phyloP scores from a whole-genome alignment of 2,329 filamentous ascomycete genomes.

The Venturia oleaginea region DNA sequence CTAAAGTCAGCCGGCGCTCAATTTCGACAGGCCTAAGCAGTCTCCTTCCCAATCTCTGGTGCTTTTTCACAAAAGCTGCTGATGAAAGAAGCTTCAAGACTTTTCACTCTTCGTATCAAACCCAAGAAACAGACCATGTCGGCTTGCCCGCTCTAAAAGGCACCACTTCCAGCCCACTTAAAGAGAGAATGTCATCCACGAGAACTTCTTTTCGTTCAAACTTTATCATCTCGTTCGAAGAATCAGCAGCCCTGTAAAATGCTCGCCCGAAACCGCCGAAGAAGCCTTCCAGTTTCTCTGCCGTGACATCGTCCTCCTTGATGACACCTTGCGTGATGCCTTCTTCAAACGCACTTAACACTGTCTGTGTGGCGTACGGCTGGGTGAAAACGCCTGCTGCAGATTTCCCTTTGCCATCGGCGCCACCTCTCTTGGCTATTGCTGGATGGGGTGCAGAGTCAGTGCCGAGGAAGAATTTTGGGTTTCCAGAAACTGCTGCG shows the following conservation, averaged over 20 bases:
- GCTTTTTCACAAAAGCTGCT: no score
- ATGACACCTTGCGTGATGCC: slow-evolving; percentile 48
- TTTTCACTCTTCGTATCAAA: not conserved
- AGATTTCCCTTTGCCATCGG: slow-evolving; percentile 37
- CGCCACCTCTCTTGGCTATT: slow-evolving; percentile 46
- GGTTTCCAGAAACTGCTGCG: slow-evolving; percentile 48
- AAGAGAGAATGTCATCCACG: slow-evolving; percentile 46
- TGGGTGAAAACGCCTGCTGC: slow-evolving; percentile 76
- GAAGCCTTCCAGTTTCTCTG: slow-evolving; percentile 48
- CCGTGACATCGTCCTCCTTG: slow-evolving; percentile 44
- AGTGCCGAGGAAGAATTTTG: slow-evolving; percentile 67
- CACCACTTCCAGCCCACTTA: slow-evolving; percentile 49
- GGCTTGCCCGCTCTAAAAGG: slow-evolving; percentile 55
- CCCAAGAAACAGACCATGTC: slow-evolving; percentile 42
- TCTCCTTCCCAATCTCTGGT: no score
- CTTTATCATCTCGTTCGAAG: slow-evolving; percentile 43
- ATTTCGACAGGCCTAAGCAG: no score
- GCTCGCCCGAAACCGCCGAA: slow-evolving; percentile 46
- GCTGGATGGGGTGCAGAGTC: slow-evolving; percentile 59
- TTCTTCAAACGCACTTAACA: slow-evolving; percentile 56
- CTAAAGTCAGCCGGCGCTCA: no score
- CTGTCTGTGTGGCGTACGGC: slow-evolving; percentile 56
- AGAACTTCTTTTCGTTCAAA: slow-evolving; percentile 47
- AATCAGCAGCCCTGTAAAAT: slow-evolving; percentile 47
- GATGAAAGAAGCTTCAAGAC: not conserved